These are phyloP conservation scores for Nepenthes mirabilis DNA, from an alignment of 148 eudicot species.

Conservation along the genomic window DNA sequence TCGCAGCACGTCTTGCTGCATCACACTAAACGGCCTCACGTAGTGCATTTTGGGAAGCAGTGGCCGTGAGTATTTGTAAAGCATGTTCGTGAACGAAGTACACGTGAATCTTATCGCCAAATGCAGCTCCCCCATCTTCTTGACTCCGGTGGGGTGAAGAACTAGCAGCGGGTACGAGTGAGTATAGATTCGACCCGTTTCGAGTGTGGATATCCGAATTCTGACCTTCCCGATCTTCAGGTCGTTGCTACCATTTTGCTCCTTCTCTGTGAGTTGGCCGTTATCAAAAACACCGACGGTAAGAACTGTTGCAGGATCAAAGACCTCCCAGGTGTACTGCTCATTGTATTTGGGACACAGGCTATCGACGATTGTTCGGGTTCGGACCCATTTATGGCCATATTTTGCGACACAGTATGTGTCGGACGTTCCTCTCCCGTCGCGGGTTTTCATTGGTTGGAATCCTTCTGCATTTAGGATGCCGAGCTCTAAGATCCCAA, in stretches of 20 bases:
- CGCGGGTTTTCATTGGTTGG: constrained; percentile 53
- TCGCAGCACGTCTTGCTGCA: constrained; percentile 45
- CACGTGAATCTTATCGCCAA: constrained; percentile 51
- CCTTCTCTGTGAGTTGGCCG: constrained; percentile 7
- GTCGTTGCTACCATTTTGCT: constrained; percentile 17
- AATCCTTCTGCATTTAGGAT: constrained; percentile 43
- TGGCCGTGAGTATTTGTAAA: constrained; percentile 35
- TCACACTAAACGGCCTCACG: constrained; percentile 33
- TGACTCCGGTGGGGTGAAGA: constrained; percentile 46
- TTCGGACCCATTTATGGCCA: constrained; percentile 60
- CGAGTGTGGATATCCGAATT: constrained; percentile 54
- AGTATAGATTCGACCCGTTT: constrained; percentile 51
- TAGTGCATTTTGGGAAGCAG: constrained; percentile 63
- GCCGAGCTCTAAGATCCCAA: constrained; percentile 57
- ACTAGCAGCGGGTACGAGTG: constrained; percentile 54
- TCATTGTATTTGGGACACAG: constrained; percentile 50
- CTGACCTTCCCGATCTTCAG: constrained; percentile 52
- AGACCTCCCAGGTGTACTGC: constrained; percentile 78
- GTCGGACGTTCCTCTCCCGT: constrained; percentile 51
- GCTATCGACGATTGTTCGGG: constrained; percentile 49
- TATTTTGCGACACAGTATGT: constrained; percentile 66
- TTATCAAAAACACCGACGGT: constrained; percentile 64
- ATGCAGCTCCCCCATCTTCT: constrained; percentile 69
- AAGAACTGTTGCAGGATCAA: constrained; percentile 51
- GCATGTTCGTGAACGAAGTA: constrained; percentile 46